Base-by-base conservation (phyloP, 345 rosid species). In the Litchi chinensis region DNA sequence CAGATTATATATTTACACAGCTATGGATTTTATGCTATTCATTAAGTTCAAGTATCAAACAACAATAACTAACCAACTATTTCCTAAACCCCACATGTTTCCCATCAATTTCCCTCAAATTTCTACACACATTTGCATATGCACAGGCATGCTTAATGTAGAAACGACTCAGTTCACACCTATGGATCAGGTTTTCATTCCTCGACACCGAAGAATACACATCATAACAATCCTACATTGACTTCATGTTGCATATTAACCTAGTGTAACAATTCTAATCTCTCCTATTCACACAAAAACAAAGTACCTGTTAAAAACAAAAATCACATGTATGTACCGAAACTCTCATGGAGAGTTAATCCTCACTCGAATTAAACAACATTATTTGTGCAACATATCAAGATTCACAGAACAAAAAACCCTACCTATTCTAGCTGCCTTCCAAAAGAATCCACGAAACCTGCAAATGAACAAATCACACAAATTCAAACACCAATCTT, bases 351-450 rank as follows among this genome's bases (percentile, higher is more conserved):
- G 19, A 60, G 65, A 9, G 65, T 60, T 60, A 21, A 59, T 59
- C 24, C 9, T 59, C 64, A n/a, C 16, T 32, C 40, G 9, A 65
- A 65, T 24, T 9, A 6, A 65, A 57, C 74, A 11, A 32, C 68
- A 10, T 26, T 28, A 26, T 37, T 52, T 9, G 22, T 39, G 32
- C 63, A 40, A 9, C 2, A 2, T 4, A 16, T 43, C 18, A 46
- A 41, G 28, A 28, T 48, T 12, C 54, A 39, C 10, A 16, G 21
- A 39, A 76, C 15, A 40, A 28, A 68, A 24, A 46, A 3, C 7
- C 84, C 6, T 79, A 93, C 99, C 99, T 90, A 96, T 92, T 87
- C 99, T 92, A 79, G 97, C 97, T 67, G 98, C 98, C 87, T 96
- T 96, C 99, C 98, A 94, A 77, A 96, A 91, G 83, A 96, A 93